Conservation (phyloP, 2,329 filamentous ascomycete genomes). For the Cercospora zeae-maydis region DNA sequence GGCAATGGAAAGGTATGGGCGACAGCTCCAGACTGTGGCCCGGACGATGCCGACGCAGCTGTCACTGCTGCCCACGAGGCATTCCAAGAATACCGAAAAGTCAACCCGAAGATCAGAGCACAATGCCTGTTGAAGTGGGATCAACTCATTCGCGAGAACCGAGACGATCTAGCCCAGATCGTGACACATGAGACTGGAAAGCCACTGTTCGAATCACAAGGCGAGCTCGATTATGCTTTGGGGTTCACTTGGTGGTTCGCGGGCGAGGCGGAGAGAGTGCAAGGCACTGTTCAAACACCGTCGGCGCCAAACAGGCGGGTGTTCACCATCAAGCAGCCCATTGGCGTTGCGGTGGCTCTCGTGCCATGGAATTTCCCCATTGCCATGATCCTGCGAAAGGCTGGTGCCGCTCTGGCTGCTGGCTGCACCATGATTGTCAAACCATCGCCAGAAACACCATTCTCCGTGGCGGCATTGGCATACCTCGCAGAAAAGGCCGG, state of each 20-base stretch:
- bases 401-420: constrained; percentile 63
- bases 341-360: constrained; percentile 64
- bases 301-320: constrained; percentile 61
- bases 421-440: constrained; percentile 72
- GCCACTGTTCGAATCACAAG: constrained; percentile 50
- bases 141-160: constrained; percentile 58
- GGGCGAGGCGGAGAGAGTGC: constrained; percentile 60
- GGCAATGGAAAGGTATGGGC: constrained; percentile 50
- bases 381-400: constrained; percentile 63
- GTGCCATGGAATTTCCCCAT: constrained; percentile 65
- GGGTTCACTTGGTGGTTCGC: constrained; percentile 58
- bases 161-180: constrained; percentile 60
- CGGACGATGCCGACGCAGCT: constrained; percentile 59
- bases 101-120: constrained; percentile 59
- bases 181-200: constrained; percentile 59
- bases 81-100: constrained; percentile 58
- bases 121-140: constrained; percentile 65
- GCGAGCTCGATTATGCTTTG: constrained; percentile 53
- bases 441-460: constrained; percentile 64
- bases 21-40: constrained; percentile 46
- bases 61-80: constrained; percentile 59
- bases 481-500: constrained; percentile 54
- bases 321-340: constrained; percentile 71
- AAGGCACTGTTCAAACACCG: constrained; percentile 58
- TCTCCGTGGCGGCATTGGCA: constrained; percentile 55